These are phyloP conservation scores for Adansonia digitata DNA, from an alignment of 345 rosid genomes.

Conservation along the genomic window DNA sequence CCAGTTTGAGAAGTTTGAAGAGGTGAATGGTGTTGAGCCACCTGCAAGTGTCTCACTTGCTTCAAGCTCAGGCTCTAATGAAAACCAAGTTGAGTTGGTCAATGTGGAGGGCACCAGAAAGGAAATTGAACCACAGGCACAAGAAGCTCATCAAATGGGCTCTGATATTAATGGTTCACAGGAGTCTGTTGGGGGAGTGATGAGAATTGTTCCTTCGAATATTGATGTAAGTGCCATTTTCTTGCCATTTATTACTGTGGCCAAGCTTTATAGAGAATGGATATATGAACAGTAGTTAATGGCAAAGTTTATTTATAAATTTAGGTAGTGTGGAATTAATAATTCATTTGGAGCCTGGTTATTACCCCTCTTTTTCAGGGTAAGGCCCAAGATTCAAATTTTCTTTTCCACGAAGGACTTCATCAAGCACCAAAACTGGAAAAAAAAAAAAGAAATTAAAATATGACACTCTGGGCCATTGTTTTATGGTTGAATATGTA, in stretches of 20 bases:
- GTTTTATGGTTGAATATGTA: conserved; percentile 2
- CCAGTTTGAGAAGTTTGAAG: conserved; percentile 87
- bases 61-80: conserved; percentile 58
- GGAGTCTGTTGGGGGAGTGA: conserved; percentile 82
- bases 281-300: not conserved
- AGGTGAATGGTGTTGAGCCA: conserved; percentile 54
- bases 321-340: not conserved
- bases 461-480: not conserved
- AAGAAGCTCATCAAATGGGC: conserved; percentile 34
- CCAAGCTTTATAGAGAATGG: conserved; percentile 1
- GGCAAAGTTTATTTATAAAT: not conserved
- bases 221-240: conserved; percentile 52
- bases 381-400: not conserved
- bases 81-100: conserved; percentile 44
- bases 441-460: not conserved
- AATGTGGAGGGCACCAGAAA: conserved; percentile 34
- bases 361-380: not conserved
- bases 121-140: conserved; percentile 37
- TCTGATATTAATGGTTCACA: conserved; percentile 58
- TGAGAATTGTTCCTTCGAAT: conserved; percentile 77
- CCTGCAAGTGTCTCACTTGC: conserved; percentile 45
- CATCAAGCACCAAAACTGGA: not conserved
- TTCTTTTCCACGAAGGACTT: not conserved
- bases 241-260: not conserved
- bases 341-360: not conserved